Conservation (phyloP, 2,329 filamentous ascomycete species). For the Phialophora chinensis region DNA sequence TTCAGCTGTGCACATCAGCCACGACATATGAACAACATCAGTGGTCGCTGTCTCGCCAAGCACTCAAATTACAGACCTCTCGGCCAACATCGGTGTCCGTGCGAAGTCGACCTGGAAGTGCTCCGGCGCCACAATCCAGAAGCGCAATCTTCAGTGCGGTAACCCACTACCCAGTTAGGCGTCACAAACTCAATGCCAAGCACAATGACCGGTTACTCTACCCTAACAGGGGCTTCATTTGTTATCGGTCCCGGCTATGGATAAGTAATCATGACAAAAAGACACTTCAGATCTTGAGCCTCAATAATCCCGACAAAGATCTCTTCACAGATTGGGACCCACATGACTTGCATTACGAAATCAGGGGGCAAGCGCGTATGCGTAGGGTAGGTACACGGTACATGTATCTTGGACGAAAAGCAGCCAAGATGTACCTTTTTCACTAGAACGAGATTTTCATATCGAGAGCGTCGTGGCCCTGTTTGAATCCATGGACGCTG, state of each 20-base stretch:
- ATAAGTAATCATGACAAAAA: conserved; percentile 15
- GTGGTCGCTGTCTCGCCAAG: neutral
- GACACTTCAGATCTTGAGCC: neutral
- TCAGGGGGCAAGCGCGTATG: neutral
- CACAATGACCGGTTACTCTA: neutral
- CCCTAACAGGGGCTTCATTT: neutral
- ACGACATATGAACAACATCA: conserved; percentile 1
- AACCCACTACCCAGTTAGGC: neutral
- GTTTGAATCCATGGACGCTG: neutral
- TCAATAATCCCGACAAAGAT: neutral
- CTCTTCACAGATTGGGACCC: neutral
- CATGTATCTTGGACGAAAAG: neutral
- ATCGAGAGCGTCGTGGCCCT: neutral
- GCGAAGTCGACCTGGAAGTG: neutral
- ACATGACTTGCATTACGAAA: neutral
- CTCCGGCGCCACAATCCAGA: neutral
- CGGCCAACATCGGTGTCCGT: neutral
- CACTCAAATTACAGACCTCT: neutral
- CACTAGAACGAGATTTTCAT: neutral
- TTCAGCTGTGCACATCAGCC: conserved; percentile 10
- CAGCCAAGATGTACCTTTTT: neutral
- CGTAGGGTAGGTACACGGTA: neutral
- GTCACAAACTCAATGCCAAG: neutral
- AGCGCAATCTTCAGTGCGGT: neutral
- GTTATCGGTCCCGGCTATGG: neutral